These are phyloP conservation scores for Fraxinus sp. DNA, from an alignment of 305 asterid species.

Conservation along the genomic window DNA sequence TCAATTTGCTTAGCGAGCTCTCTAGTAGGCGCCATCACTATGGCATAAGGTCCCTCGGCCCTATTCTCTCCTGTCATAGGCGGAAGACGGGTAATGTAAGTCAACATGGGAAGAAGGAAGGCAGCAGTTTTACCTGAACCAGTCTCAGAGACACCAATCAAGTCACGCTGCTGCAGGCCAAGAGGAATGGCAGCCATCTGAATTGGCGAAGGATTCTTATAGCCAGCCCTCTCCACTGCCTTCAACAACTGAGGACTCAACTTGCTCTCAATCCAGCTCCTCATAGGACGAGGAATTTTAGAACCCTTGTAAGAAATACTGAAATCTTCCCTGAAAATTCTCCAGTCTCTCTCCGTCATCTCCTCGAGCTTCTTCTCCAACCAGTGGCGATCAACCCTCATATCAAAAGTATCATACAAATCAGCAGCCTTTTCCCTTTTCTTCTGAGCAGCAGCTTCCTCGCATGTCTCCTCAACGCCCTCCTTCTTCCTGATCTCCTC, in stretches of 20 bases:
- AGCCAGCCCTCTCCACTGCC: not conserved
- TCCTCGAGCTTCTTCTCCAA: not conserved
- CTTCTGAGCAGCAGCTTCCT: conserved; percentile 39
- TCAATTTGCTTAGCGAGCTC: conserved; percentile 92
- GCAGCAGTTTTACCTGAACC: not conserved
- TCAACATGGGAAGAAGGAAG: not conserved
- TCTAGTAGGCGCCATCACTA: conserved; percentile 90
- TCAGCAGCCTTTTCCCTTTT: conserved; percentile 39
- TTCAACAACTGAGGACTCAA: conserved; percentile 28
- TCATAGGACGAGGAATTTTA: conserved; percentile 44
- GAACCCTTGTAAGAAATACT: conserved; percentile 33
- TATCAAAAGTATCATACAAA: conserved; percentile 33
- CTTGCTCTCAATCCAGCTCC: conserved; percentile 47
- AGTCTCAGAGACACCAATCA: not conserved
- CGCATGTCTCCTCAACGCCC: conserved; percentile 39
- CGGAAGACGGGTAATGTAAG: conserved; percentile 76
- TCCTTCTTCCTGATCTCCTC: conserved; percentile 44
- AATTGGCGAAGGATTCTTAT: conserved; percentile 24
- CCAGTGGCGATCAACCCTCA: not conserved
- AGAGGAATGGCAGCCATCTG: conserved; percentile 95
- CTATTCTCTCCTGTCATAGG: conserved; percentile 68
- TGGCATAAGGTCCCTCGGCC: conserved; percentile 87
- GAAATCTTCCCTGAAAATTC: not conserved
- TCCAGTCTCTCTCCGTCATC: not conserved
- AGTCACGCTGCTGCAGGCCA: not conserved